Base-by-base conservation (phyloP, 129 eudicot genomes). In the Artemisia argyi region DNA sequence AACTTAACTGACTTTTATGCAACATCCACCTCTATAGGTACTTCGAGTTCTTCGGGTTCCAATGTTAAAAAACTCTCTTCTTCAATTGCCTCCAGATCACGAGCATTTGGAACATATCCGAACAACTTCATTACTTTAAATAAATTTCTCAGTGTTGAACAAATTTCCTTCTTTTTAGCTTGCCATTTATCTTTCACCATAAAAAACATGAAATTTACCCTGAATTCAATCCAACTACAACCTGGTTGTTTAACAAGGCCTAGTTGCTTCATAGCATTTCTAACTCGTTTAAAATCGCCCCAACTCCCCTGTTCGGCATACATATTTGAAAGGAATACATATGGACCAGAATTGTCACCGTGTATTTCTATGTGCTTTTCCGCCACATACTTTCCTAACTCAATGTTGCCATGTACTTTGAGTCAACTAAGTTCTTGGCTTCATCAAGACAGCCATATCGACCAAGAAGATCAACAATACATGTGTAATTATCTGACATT, bases 131-230 rank as follows among this genome's bases (percentile, higher is more conserved):
- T 28, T 28, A 76, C 61, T 47, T 67, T 67, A 7, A 75, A 19
- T 44, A 81, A 82, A 11, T 47, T 54, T 72, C 65, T 59, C 73
- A 81, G 73, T n/a, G 66, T 51, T 12, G 26, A 16, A 58, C 66
- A 66, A 60, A 76, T 81, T 67, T 81, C 69, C 59, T 52, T 81
- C 74, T 71, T 76, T 66, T 48, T 55, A 65, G 75, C 67, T 19
- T 72, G 82, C 8, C 85, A 44, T 66, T 57, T 72, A 72, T 81
- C 85, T 73, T 81, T 81, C 68, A 81, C 79, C 85, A 81, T 70
- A 65, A 81, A n/a, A 81, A 53, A 81, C 82, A 60, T 76, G 72
- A 68, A 81, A 75, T 44, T 76, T 70, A 28, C 32, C 32, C 32
- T 28, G 32, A 28, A 3, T 4, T 28, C 32, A 3, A 28, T 28